Conservation (phyloP, 768 basidiomycete genomes). For the Bullera alba region DNA sequence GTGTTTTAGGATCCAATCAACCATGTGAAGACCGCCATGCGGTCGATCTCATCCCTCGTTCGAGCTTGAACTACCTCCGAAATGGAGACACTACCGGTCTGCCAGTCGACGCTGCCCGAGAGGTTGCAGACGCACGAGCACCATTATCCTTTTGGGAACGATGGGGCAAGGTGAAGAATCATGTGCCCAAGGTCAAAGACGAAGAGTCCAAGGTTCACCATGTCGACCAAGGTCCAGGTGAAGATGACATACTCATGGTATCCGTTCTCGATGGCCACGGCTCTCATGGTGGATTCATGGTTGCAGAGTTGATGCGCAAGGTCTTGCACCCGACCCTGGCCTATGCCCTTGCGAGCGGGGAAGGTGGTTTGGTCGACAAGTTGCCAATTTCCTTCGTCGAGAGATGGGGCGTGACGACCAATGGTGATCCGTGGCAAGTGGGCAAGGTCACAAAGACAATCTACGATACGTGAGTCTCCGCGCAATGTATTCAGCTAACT, state of each 20-base stretch:
- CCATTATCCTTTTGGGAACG: neutral
- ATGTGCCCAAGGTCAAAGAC: neutral
- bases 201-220: neutral
- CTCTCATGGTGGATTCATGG: slow-evolving; percentile 70
- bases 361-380: neutral
- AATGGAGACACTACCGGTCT: too few species aligned
- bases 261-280: slow-evolving; percentile 65
- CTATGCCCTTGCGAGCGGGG: slow-evolving; percentile 53
- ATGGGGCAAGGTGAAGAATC: neutral
- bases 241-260: slow-evolving; percentile 65
- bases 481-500: slow-evolving; percentile 51
- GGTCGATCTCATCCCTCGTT: slow-evolving; percentile 55
- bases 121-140: too few species aligned
- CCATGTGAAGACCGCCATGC: slow-evolving; percentile 87
- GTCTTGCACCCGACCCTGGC: slow-evolving; percentile 75
- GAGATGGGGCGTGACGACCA: too few species aligned
- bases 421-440: too few species aligned
- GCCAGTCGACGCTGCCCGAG: too few species aligned
- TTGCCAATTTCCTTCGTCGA: too few species aligned
- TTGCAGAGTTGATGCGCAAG: slow-evolving; percentile 71
- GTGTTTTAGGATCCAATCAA: slow-evolving; percentile 72
- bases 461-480: neutral
- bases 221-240: neutral
- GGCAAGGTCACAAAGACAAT: neutral
- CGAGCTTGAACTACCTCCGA: neutral